Evolutionary conservation across 2,329 filamentous ascomycete genomes (phyloP).

Genomic region (Akanthomyces muscarius): DNA sequence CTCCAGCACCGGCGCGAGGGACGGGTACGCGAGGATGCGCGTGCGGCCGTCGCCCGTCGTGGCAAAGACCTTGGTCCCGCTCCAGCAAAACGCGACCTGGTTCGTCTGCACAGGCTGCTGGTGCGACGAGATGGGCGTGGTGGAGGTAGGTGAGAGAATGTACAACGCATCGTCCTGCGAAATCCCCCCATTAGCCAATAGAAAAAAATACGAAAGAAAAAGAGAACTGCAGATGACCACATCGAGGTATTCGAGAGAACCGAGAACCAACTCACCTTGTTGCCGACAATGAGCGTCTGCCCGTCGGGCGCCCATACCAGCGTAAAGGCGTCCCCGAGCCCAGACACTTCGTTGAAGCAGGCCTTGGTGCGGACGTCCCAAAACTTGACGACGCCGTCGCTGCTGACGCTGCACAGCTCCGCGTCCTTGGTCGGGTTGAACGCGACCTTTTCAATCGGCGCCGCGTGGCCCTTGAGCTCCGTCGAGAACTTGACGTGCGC

Average conservation of each 20-base stretch:
- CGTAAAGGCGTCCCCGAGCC: slow-evolving; percentile 63
- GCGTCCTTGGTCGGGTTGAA: slow-evolving; percentile 76
- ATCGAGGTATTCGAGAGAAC: too few species aligned
- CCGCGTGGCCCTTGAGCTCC: slow-evolving; percentile 64
- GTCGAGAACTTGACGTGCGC: slow-evolving; percentile 70
- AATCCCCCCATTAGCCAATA: background rate
- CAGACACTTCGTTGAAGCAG: slow-evolving; percentile 65
- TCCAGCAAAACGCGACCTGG: slow-evolving; percentile 70
- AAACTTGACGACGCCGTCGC: slow-evolving; percentile 70
- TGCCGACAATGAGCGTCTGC: slow-evolving; percentile 65
- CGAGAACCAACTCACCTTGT: slow-evolving; percentile 51
- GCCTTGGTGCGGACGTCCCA: slow-evolving; percentile 76
- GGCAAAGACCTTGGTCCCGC: slow-evolving; percentile 65
- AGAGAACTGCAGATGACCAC: background rate
- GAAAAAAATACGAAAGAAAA: background rate
- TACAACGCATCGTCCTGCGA: slow-evolving; percentile 57
- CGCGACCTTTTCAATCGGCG: slow-evolving; percentile 68
- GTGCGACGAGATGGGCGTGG: slow-evolving; percentile 53
- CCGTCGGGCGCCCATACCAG: slow-evolving; percentile 73
- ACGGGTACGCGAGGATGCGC: slow-evolving; percentile 66
- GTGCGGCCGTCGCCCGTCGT: slow-evolving; percentile 68
- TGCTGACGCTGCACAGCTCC: slow-evolving; percentile 70
- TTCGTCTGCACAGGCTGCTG: slow-evolving; percentile 64
- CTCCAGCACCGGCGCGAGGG: slow-evolving; percentile 52
- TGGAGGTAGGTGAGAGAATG: slow-evolving; percentile 56